These are phyloP conservation scores for Glycine soja DNA, from an alignment of 306 rosid genomes.

Conservation along the genomic window DNA sequence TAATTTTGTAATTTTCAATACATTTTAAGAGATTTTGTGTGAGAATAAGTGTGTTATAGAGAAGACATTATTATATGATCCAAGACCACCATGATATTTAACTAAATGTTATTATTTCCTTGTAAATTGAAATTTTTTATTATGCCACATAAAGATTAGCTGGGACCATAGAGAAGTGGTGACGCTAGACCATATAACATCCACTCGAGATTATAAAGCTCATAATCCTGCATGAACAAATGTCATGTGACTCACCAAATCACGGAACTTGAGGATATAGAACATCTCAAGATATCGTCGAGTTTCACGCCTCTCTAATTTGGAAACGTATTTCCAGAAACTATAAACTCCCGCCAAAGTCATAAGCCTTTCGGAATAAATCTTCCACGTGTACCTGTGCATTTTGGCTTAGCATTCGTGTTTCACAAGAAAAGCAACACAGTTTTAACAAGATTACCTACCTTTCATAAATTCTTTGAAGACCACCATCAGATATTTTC, in stretches of 20 bases:
- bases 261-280: slow-evolving; percentile 92
- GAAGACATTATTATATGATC: too few species aligned
- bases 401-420: slow-evolving; percentile 25
- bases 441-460: slow-evolving; percentile 19
- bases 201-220: not conserved
- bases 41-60: too few species aligned
- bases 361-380: slow-evolving; percentile 91
- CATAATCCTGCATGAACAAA: slow-evolving; percentile 3
- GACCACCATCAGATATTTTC: slow-evolving; percentile 79
- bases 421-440: not conserved
- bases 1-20: too few species aligned
- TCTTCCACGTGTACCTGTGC: slow-evolving; percentile 91
- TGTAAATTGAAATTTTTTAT: too few species aligned
- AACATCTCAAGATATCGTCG: slow-evolving; percentile 95
- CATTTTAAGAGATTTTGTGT: too few species aligned
- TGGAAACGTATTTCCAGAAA: slow-evolving; percentile 95
- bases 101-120: not conserved
- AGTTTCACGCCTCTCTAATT: slow-evolving; percentile 88
- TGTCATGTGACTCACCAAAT: slow-evolving; percentile 68
- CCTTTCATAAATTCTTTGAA: slow-evolving; percentile 87
- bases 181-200: not conserved
- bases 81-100: not conserved
- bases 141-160: not conserved
- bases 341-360: slow-evolving; percentile 91
- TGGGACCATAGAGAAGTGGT: not conserved